Percentiles rank a stretch among this genome's conserved stretches.
Evolutionary conservation across 1,284 basidiomycete genomes (phyloP).

Genomic region (Heterobasidion annosum): DNA sequence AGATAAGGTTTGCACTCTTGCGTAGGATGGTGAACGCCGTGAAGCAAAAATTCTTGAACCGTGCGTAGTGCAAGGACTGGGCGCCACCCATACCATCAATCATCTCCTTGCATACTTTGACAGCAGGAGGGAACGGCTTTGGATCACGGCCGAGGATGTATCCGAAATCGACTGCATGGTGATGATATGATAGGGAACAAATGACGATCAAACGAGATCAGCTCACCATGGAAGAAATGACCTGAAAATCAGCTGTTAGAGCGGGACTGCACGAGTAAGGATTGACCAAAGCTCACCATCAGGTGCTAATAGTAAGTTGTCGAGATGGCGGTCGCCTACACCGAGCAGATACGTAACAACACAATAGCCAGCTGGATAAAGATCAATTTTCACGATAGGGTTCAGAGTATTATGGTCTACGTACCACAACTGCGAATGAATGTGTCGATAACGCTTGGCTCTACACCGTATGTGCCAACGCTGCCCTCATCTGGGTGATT

Average conservation of each 20-base stretch:
- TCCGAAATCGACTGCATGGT: conserved; percentile 83
- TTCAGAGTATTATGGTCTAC: conserved; percentile 20
- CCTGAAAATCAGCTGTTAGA: conserved; percentile 25
- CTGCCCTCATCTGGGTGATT: conserved; percentile 89
- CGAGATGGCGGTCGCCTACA: conserved; percentile 95
- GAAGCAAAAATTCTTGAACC: conserved; percentile 95
- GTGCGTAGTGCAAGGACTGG: conserved; percentile 84
- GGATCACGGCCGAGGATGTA: conserved; percentile 98
- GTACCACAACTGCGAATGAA: conserved; percentile 95
- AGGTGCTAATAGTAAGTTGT: conserved; percentile 89
- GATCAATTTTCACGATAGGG: background rate
- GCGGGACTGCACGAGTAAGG: conserved; percentile 12
- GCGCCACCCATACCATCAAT: conserved; percentile 98
- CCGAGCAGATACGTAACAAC: conserved; percentile 96
- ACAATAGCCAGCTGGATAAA: conserved; percentile 82
- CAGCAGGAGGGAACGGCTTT: conserved; percentile 95
- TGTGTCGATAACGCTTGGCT: conserved; percentile 88
- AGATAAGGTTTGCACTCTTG: conserved; percentile 96
- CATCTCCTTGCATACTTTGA: conserved; percentile 99
- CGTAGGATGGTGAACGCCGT: conserved; percentile 94
- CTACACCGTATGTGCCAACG: conserved; percentile 87
- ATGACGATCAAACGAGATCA: background rate
- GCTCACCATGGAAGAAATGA: conserved; percentile 79
- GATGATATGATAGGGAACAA: conserved; percentile 2
- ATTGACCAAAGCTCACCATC: conserved; percentile 59